Base-by-base conservation (phyloP, 768 basidiomycete species). In the Tricholoma furcatifolium region DNA sequence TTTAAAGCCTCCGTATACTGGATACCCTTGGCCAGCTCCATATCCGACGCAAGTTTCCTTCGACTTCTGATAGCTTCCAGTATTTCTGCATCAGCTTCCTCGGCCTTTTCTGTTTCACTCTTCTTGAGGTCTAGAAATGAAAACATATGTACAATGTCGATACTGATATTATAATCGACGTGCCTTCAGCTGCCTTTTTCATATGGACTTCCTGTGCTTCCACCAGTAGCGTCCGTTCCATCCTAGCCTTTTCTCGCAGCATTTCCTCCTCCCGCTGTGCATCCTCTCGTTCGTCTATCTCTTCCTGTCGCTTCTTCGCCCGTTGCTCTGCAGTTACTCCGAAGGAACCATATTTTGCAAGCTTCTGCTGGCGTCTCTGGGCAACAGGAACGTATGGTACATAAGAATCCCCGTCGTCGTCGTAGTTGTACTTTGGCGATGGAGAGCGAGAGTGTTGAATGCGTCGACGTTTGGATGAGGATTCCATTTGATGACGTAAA, bases 201-300 rank as follows among this genome's bases (percentile, higher is more conserved):
- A 79, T 78, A 63, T 96, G 93, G 30, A 98, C 95, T 65, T 98
- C 96, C 70, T 98, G 93, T 1, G 97, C 97, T 67, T 97, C 94
- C 63, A 93, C 68, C 45, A 99, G 72, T 43, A 99, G 71, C 0
- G 94, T 97, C 60, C 93, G 74, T 71, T 95, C 93, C 67, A 85
- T 88, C 55, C 95, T 71, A 17, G 83, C 81, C 62, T 80, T 85
- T 66, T 96, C 93, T 59, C 80, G 80, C 31, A 77, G 75, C 48
- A 74, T 67, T 65, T 95, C 91, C 62, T 93, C 90, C 60, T 93
- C 92, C 44, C 83, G 80, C 55, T 89, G 85, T 35, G 78, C 84
- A 63, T 91, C 91, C 62, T 87, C 83, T 34, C 75, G 77, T 62
- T 87, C 87, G 53, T 90, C 85, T 24, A 80, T 61, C 21, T 87